Percentiles rank a stretch among this genome's conserved stretches.
These are phyloP conservation scores for Taphrina betulina DNA, from an alignment of 1,139 yeast genomes.

Conservation along the genomic window DNA sequence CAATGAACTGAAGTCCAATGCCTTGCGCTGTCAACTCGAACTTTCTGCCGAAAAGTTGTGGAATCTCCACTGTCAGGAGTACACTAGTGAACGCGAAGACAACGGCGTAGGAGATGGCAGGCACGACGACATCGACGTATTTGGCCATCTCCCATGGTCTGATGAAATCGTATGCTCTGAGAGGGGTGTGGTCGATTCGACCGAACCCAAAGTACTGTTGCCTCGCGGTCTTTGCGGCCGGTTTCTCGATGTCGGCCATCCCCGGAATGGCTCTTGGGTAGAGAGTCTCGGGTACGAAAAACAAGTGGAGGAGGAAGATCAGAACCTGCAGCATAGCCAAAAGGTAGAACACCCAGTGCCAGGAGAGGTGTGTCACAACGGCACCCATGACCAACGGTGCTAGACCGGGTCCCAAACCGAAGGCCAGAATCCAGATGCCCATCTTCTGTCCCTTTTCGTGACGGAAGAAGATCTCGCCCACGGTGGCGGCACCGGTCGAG, in stretches of 20 bases:
- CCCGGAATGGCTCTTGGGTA: slow-evolving; percentile 32
- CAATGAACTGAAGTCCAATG: slow-evolving; percentile 42
- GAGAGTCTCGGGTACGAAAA: slow-evolving; percentile 37
- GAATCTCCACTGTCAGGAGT: slow-evolving; percentile 42
- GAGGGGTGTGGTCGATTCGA: slow-evolving; percentile 24
- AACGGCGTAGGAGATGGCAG: slow-evolving; percentile 41
- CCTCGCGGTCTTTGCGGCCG: too few species aligned
- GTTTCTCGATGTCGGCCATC: not conserved
- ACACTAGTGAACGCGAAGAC: slow-evolving; percentile 43
- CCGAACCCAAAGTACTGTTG: slow-evolving; percentile 16
- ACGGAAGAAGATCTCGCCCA: slow-evolving; percentile 38
- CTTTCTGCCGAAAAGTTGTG: slow-evolving; percentile 41
- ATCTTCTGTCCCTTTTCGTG: slow-evolving; percentile 38
- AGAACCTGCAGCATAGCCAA: slow-evolving; percentile 36
- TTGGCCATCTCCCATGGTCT: slow-evolving; percentile 20
- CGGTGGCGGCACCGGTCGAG: slow-evolving; percentile 37
- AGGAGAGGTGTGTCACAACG: slow-evolving; percentile 37
- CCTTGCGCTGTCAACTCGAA: slow-evolving; percentile 42
- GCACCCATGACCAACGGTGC: slow-evolving; percentile 40
- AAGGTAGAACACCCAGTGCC: slow-evolving; percentile 36
- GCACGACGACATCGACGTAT: slow-evolving; percentile 33
- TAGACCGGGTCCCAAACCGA: slow-evolving; percentile 36
- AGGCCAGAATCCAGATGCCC: slow-evolving; percentile 38
- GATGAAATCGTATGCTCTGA: slow-evolving; percentile 20
- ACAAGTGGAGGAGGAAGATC: slow-evolving; percentile 28